Evolutionary conservation across 2,329 filamentous ascomycete genomes (phyloP), one percentile per base, ranked within the genome.

Genomic region (Cercospora beticola): DNA sequence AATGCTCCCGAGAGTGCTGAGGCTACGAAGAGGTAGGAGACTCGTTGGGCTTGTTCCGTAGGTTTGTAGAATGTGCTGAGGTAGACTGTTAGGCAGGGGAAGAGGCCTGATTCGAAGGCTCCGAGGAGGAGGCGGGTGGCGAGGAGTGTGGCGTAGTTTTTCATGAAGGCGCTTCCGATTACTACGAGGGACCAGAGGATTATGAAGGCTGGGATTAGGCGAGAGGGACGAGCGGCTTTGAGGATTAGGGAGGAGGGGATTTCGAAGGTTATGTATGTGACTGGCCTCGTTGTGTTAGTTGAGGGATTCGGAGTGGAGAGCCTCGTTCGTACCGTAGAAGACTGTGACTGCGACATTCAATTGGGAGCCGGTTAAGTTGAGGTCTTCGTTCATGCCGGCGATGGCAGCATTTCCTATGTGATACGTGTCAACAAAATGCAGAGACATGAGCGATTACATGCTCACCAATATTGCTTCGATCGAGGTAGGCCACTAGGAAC

Each of bases 121-220:
- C 75, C 75, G 23, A 76, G 66, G 26, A 76, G 68, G 8, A 75
- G 68, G 6, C 82, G 75, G 10, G 77, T 79, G 1, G 79, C 81
- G 56, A 82, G 81, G 2, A 84, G 73, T 4, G 80, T 78, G 12
- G 76, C 80, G 9, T 81, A 78, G n/a, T 76, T 81, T 62, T 79
- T 68, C 4, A 81, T 81, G 67, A 86, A 83, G 5, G 84, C 85
- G 0, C 81, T 81, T 71, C 82, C 82, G 33, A 85, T 81, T 0
- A 82, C 84, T 0, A 81, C 80, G n/a, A 86, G 70, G 0, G 81
- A 82, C 84, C 84, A 86, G 56, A 82, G 76, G 23, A 84, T 75
- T 5, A 46, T 46, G n/a, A 66, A 52, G 5, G 33, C 65, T 14
- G 58, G 26, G 7, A 66, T 18, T n/a, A 62, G 28, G 16, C 43